These are phyloP conservation scores for Grigorovia yakushimaensis DNA, from an alignment of 805 yeast genomes.

Conservation along the genomic window DNA sequence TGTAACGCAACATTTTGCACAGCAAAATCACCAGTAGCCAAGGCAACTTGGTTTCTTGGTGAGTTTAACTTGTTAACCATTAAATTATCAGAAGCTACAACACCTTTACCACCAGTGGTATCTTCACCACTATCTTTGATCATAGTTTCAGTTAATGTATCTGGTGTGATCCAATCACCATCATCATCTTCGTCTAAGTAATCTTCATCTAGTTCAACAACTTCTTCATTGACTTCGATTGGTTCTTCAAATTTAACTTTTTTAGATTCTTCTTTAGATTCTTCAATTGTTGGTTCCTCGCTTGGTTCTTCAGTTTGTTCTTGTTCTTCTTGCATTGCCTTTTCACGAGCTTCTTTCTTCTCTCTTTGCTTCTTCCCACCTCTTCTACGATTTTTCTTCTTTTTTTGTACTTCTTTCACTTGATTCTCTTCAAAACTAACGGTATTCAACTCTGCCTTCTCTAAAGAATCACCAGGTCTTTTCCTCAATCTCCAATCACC, in stretches of 20 bases:
- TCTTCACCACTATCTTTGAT: conserved; percentile 60
- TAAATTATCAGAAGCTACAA: conserved; percentile 25
- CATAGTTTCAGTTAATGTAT: conserved; percentile 62
- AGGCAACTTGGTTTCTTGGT: conserved; percentile 57
- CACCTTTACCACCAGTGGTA: conserved; percentile 30
- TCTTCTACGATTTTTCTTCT: conserved; percentile 43
- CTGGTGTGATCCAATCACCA: conserved; percentile 92
- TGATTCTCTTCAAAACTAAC: conserved; percentile 3
- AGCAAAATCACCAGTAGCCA: conserved; percentile 95
- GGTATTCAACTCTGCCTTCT: conserved; percentile 14
- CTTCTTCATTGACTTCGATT: conserved; percentile 6
- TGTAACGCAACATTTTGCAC: conserved; percentile 92
- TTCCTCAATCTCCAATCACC: conserved; percentile 66
- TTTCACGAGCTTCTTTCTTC: conserved; percentile 36
- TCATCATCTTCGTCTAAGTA: conserved; percentile 55
- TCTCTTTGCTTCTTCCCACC: conserved; percentile 59
- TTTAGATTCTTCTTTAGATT: conserved; percentile 1
- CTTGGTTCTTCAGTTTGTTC: not conserved
- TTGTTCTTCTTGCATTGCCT: not conserved
- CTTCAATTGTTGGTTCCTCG: conserved; percentile 1
- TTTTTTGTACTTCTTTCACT: conserved; percentile 3
- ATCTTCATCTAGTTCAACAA: conserved; percentile 15
- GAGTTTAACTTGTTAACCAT: conserved; percentile 15
- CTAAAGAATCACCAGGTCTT: conserved; percentile 53
- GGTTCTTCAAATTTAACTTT: not conserved